Conservation (phyloP, 352 stramenopile species). For the Halophytophthora polymorphica region DNA sequence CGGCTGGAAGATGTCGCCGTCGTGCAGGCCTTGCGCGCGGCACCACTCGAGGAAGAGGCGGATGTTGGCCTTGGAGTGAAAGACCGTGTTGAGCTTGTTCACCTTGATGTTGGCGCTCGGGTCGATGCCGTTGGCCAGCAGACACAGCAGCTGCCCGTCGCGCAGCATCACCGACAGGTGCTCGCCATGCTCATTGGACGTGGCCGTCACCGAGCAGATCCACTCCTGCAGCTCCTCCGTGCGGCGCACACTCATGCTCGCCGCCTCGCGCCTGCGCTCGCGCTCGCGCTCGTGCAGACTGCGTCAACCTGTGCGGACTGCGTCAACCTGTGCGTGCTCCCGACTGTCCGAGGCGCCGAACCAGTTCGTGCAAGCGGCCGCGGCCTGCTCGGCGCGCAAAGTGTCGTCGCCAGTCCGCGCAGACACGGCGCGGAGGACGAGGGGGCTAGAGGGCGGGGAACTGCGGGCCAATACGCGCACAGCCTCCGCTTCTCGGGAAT, state of each 20-base stretch:
- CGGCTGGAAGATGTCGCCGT: constrained; percentile 72
- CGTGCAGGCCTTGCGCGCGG: constrained; percentile 55
- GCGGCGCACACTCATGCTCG: constrained; percentile 51
- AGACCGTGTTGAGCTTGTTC: constrained; percentile 88
- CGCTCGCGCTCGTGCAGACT: neutral
- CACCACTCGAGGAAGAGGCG: constrained; percentile 84
- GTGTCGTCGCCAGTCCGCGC: constrained; percentile 1
- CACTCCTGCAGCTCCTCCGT: constrained; percentile 82
- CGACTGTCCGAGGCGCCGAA: too few species aligned
- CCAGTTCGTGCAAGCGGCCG: too few species aligned
- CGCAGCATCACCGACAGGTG: constrained; percentile 81
- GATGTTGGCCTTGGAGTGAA: constrained; percentile 86
- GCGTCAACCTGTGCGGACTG: neutral
- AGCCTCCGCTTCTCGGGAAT: too few species aligned
- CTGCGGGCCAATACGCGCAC: too few species aligned
- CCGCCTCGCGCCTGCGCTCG: too few species aligned
- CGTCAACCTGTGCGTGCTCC: neutral
- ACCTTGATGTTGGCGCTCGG: constrained; percentile 69
- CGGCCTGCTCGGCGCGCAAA: neutral
- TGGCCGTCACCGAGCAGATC: constrained; percentile 78
- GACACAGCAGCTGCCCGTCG: constrained; percentile 83
- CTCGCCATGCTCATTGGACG: constrained; percentile 62
- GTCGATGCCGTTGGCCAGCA: constrained; percentile 82
- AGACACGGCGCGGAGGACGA: too few species aligned
- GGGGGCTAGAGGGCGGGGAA: too few species aligned